phyloP scores from a whole-genome alignment of 257 asterid species.

The Solanum peruvianum region DNA sequence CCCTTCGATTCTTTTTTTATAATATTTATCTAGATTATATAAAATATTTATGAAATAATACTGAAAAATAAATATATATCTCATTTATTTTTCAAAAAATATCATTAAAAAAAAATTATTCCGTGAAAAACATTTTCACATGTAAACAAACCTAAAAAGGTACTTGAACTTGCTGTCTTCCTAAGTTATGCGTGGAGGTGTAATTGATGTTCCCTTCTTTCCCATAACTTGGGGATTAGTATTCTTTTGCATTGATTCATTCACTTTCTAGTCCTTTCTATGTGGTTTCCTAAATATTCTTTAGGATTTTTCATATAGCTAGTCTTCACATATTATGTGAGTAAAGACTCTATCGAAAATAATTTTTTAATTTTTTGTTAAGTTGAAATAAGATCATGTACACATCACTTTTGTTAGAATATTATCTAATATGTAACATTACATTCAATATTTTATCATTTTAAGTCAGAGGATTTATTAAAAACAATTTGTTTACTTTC shows the following conservation, averaged over 20 bases:
- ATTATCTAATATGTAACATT: too few relatives aligned
- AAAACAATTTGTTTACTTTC: too few relatives aligned
- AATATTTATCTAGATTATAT: not conserved
- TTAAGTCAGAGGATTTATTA: too few relatives aligned
- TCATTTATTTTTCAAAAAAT: not conserved
- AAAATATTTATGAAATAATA: not conserved
- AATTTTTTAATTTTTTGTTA: fast-evolving
- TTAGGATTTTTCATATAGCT: not conserved
- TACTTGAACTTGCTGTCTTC: not conserved
- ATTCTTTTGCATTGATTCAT: not conserved
- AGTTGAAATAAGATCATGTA: too few relatives aligned
- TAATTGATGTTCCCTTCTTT: not conserved
- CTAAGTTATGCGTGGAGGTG: not conserved
- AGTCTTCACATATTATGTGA: not conserved
- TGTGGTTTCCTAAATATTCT: not conserved
- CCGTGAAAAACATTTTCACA: not conserved
- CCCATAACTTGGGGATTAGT: not conserved
- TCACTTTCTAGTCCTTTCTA: not conserved
- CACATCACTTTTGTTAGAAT: too few relatives aligned
- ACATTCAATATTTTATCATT: too few relatives aligned
- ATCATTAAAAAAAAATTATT: not conserved
- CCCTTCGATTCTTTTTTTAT: too few relatives aligned
- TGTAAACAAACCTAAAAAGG: not conserved
- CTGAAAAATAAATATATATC: not conserved
- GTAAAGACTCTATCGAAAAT: not conserved